A percentile compares a stretch with the other conserved stretches of the same genome.
phyloP scores from a whole-genome alignment of 306 rosid species.

The peach (Prunus persica) region DNA sequence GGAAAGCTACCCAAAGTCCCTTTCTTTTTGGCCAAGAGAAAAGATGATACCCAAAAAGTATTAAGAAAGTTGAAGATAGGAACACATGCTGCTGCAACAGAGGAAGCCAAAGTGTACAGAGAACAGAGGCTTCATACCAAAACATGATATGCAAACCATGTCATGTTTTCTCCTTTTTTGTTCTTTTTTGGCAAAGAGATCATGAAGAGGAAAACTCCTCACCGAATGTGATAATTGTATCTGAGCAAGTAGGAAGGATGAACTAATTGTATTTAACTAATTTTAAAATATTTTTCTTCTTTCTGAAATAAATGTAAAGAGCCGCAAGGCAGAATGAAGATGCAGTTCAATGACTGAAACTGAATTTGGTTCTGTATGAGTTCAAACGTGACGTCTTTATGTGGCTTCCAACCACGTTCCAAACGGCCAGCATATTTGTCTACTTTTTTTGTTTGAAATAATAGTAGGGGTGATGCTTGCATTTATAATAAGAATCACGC shows the following conservation, averaged over 20 bases:
- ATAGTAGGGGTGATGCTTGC: too few relatives aligned
- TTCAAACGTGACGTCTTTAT: neutral
- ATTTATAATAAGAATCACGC: neutral
- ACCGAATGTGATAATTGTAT: neutral
- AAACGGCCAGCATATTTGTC: too few relatives aligned
- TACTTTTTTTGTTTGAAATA: too few relatives aligned
- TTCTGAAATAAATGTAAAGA: neutral
- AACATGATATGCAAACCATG: neutral
- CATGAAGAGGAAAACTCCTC: constrained; percentile 5
- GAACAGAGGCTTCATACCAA: constrained; percentile 23
- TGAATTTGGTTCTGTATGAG: neutral
- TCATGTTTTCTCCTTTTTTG: neutral
- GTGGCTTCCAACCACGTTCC: neutral
- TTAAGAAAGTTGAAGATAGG: constrained; percentile 19
- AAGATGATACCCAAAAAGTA: constrained; percentile 5
- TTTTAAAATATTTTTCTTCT: neutral
- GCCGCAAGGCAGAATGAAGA: constrained; percentile 8
- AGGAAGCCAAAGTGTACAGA: constrained; percentile 48
- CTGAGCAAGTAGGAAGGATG: neutral
- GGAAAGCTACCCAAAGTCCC: constrained; percentile 2
- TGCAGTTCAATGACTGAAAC: neutral
- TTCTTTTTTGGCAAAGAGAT: neutral
- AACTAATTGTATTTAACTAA: neutral
- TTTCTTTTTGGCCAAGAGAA: constrained; percentile 31
- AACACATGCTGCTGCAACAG: neutral